Evolutionary conservation across 176 grass and related monocot species (phyloP).

Genomic region (Tuctoria greenei): DNA sequence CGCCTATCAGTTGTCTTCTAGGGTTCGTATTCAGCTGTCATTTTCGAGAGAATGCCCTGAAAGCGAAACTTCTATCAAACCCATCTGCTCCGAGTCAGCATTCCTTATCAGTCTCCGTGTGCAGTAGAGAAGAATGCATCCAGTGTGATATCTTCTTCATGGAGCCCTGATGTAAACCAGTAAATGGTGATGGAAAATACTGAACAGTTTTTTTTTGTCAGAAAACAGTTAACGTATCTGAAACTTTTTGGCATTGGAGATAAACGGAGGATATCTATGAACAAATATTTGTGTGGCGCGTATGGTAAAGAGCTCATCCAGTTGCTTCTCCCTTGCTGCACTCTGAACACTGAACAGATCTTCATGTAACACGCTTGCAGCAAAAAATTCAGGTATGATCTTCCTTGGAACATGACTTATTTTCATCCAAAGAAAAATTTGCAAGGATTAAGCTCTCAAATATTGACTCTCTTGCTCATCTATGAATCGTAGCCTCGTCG

Average conservation of each 20-base stretch:
- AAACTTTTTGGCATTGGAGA: no score
- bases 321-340: no score
- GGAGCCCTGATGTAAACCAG: no score
- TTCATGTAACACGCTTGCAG: no score
- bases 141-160: neutral
- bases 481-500: neutral
- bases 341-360: no score
- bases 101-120: neutral
- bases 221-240: no score
- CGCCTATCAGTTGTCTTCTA: neutral
- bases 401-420: neutral
- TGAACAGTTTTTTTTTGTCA: neutral
- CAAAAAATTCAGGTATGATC: no score
- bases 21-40: neutral
- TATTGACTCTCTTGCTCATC: conserved; percentile 1
- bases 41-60: neutral
- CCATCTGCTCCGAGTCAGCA: neutral
- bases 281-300: no score
- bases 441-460: neutral
- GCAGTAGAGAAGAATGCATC: neutral
- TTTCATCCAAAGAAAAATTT: neutral
- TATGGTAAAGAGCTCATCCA: no score
- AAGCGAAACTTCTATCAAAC: neutral
- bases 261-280: no score
- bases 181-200: neutral